Evolutionary conservation across 129 eudicot genomes (phyloP).

Genomic region (Flaveria brownii): DNA sequence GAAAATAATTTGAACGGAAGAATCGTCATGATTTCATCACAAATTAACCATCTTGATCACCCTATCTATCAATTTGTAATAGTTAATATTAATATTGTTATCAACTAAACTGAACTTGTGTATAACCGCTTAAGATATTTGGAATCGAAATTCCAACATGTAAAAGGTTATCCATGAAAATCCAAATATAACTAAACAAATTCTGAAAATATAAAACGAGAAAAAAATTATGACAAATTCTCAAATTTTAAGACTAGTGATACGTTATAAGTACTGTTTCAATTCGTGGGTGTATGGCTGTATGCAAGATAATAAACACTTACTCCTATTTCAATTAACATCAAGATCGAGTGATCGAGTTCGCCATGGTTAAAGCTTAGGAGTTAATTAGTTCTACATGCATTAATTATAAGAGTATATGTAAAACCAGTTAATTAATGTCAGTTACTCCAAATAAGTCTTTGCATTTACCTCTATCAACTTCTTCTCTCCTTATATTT

Average conservation of each 20-base stretch:
- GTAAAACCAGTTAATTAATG: background rate
- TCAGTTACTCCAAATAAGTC: background rate
- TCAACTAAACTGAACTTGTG: background rate
- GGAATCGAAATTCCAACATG: background rate
- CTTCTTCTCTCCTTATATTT: background rate
- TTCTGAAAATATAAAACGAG: no score
- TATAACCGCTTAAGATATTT: background rate
- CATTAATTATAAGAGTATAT: background rate
- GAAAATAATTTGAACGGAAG: background rate
- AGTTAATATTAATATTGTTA: background rate
- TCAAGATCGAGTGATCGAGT: background rate
- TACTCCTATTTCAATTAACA: background rate
- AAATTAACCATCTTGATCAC: background rate
- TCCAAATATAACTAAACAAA: background rate
- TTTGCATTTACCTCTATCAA: background rate
- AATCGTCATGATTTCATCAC: background rate
- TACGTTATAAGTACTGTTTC: background rate
- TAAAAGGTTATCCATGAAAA: background rate
- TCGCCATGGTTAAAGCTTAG: background rate
- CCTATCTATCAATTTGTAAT: background rate
- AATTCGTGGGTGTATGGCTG: no score
- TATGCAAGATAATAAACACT: background rate
- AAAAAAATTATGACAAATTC: no score
- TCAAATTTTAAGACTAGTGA: background rate
- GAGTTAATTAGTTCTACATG: background rate